Percentiles rank a stretch among this genome's conserved stretches.
Conservation (phyloP, 768 basidiomycete species). For the Suillus subluteus region DNA sequence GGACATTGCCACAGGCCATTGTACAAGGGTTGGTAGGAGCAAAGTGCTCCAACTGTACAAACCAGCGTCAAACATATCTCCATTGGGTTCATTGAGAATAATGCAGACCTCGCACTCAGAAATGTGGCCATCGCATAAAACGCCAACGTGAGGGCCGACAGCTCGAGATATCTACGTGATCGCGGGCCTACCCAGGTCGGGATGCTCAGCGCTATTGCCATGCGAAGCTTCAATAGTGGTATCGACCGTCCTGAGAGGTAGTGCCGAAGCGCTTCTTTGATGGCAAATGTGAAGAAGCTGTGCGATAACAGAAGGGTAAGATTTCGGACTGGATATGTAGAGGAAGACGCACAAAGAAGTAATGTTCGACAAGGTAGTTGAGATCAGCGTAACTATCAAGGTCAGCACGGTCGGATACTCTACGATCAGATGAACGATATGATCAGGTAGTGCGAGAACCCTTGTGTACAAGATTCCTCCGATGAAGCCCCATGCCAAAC, state of each 20-base stretch:
- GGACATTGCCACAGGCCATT: background rate
- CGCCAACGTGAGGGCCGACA: background rate
- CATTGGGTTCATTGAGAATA: background rate
- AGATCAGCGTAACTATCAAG: background rate
- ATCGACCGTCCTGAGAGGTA: background rate
- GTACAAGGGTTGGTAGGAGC: background rate
- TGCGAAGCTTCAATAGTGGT: background rate
- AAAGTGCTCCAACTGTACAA: constrained; percentile 8
- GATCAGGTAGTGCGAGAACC: background rate
- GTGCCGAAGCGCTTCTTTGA: background rate
- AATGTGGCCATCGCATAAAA: background rate
- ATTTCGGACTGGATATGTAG: background rate
- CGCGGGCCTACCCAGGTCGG: background rate
- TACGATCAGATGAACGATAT: background rate
- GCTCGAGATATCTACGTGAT: too few relatives aligned
- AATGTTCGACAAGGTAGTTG: background rate
- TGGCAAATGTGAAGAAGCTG: background rate
- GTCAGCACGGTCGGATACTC: constrained; percentile 1
- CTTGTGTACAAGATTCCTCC: background rate
- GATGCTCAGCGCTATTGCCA: constrained; percentile 1
- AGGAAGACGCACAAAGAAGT: background rate
- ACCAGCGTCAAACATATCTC: background rate
- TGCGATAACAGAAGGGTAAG: background rate
- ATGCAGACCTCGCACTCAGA: background rate
- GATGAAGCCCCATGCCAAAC: background rate